Evolutionary conservation across 1,284 basidiomycete genomes (phyloP), one percentile per base, ranked within the genome.

Genomic region (Ustilago loliicola): DNA sequence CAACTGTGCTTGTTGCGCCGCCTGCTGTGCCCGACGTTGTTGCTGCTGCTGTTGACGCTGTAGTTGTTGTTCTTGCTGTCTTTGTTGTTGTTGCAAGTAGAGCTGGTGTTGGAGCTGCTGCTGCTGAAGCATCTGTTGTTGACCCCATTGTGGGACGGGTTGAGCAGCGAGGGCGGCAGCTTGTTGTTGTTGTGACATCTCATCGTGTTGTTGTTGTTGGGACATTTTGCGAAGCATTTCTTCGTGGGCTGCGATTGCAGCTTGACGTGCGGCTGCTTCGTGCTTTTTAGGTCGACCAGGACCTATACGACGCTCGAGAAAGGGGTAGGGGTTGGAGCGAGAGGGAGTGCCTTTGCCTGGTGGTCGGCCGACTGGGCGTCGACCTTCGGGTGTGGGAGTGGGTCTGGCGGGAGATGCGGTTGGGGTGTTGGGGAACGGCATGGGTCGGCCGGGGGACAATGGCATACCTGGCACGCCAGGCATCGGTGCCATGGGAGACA

Each of bases 281-380:
- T 71, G 68, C 56, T 77, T 77, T 51, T 71, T 71, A 25, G 74
- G 74, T 47, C 74, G 68, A 53, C 74, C 74, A 19, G 74, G 74
- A n/a, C 74, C 74, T 2, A 67, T 45, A 29, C 74, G 68, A 34
- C 69, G 68, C 30, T 77, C 74, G 47, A 67, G 32, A 36, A 72
- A 68, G 7, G 74, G 74, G 48, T 73, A 73, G 11, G 71, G 71
- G 29, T 73, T 73, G 54, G 71, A 73, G 13, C 71, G 53, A 40
- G 52, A 64, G 2, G 71, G 71, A 1, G 71, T 73, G 48, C 71
- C 61, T 54, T 73, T 73, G 58, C 71, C 71, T 0, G 71, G 71
- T 3, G 71, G 71, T 36, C 71, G 71, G 8, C 71, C 71, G 19
- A 73, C 71, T 9, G 71, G 71, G 30, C 66, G 55, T 17, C 65